Conservation (phyloP, 2,329 filamentous ascomycete species). For the Neophaeococcomyces mojaviensis region DNA sequence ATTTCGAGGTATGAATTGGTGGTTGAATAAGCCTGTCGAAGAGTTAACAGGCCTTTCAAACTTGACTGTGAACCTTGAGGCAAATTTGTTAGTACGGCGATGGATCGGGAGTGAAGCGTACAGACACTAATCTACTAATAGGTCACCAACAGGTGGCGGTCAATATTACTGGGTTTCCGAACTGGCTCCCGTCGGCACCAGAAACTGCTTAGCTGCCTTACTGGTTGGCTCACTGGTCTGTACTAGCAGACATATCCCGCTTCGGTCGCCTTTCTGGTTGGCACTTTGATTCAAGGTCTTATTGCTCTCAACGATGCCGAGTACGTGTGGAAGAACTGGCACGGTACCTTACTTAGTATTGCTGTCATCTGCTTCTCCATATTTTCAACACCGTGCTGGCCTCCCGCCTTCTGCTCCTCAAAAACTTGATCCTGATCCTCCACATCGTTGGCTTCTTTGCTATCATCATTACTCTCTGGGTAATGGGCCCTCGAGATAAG, state of each 20-base stretch:
- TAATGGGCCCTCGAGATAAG: slow-evolving; percentile 12
- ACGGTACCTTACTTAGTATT: too few species aligned
- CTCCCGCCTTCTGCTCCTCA: slow-evolving; percentile 31
- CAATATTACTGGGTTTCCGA: slow-evolving; percentile 41
- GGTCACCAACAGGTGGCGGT: too few species aligned
- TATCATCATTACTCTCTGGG: slow-evolving; percentile 36
- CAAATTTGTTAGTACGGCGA: too few species aligned
- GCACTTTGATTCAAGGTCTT: slow-evolving; percentile 38
- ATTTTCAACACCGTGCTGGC: slow-evolving; percentile 24
- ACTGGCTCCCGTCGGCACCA: slow-evolving; percentile 30
- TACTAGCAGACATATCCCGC: slow-evolving; percentile 32
- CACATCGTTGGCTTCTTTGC: slow-evolving; percentile 34
- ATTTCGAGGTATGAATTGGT: too few species aligned
- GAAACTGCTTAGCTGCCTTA: slow-evolving; percentile 7
- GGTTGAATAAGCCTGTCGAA: too few species aligned
- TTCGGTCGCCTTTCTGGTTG: slow-evolving; percentile 39
- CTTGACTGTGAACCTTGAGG: too few species aligned
- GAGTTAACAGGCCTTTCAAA: too few species aligned
- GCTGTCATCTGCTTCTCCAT: too few species aligned
- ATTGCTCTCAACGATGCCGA: too few species aligned
- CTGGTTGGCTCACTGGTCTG: slow-evolving; percentile 37
- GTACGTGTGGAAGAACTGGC: too few species aligned
- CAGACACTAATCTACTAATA: too few species aligned
- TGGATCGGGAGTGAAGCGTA: too few species aligned
- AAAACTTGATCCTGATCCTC: slow-evolving; percentile 33